phyloP scores from a whole-genome alignment of 192 early-diverging fungal species.

The Backusella tarrabulga region DNA sequence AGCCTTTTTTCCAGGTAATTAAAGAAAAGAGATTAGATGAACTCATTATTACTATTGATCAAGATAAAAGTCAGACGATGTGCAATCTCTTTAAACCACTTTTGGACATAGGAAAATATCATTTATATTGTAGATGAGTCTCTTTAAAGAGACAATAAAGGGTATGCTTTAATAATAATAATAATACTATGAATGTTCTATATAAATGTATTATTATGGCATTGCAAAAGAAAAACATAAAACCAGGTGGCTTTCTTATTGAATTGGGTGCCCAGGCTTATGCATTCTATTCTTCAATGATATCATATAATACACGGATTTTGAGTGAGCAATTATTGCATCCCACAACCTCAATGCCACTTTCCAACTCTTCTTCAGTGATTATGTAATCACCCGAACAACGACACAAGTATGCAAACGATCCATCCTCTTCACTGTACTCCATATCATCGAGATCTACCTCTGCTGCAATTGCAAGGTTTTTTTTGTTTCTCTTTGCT shows the following conservation, averaged over 20 bases:
- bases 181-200: no score
- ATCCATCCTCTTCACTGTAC: slow-evolving; percentile 49
- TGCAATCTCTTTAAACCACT: background rate
- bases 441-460: slow-evolving; percentile 85
- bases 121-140: background rate
- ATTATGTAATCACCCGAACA: slow-evolving; percentile 66
- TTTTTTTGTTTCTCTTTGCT: slow-evolving; percentile 35
- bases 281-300: slow-evolving; percentile 40
- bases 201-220: no score
- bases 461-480: slow-evolving; percentile 67
- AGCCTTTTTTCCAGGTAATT: no score
- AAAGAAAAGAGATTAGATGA: no score
- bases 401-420: slow-evolving; percentile 58
- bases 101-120: background rate
- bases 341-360: slow-evolving; percentile 56
- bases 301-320: slow-evolving; percentile 67
- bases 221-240: no score
- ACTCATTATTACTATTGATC: no score
- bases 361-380: slow-evolving; percentile 62
- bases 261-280: no score
- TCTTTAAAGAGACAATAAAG: no score
- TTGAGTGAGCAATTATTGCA: slow-evolving; percentile 71
- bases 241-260: no score
- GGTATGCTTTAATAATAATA: no score
- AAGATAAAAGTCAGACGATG: no score